A percentile compares a stretch with the other conserved stretches of the same genome.
phyloP scores from a whole-genome alignment of 306 rosid species.

The Cicer chorassanicum region DNA sequence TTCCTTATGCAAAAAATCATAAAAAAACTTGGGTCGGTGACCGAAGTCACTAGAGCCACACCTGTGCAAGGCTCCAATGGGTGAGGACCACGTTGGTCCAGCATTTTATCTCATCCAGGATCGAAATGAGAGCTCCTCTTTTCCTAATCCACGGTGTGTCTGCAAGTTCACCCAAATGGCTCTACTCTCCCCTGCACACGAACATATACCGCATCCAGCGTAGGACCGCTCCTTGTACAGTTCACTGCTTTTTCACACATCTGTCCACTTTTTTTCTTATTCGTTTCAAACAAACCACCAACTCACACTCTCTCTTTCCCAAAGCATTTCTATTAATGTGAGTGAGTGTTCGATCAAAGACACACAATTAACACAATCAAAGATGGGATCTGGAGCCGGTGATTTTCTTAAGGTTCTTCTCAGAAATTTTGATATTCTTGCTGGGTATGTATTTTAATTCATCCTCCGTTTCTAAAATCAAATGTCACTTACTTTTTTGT shows the following conservation, averaged over 20 bases:
- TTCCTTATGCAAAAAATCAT: neutral
- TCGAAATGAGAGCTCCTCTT: too few relatives aligned
- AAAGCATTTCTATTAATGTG: neutral
- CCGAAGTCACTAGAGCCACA: too few relatives aligned
- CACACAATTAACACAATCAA: constrained; percentile 23
- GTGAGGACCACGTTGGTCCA: too few relatives aligned
- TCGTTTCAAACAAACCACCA: neutral
- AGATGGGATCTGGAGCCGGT: constrained; percentile 90
- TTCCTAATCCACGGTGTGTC: too few relatives aligned
- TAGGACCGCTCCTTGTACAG: too few relatives aligned
- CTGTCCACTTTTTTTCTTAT: neutral
- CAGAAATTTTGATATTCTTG: constrained; percentile 85
- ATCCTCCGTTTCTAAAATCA: neutral
- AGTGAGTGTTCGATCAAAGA: neutral
- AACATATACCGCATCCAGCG: too few relatives aligned
- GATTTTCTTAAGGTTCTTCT: constrained; percentile 78
- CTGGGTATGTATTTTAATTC: constrained; percentile 63
- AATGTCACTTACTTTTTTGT: neutral
- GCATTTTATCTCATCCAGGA: too few relatives aligned
- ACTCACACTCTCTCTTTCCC: neutral
- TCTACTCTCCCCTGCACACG: too few relatives aligned
- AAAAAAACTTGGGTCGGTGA: too few relatives aligned
- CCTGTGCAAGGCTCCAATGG: too few relatives aligned
- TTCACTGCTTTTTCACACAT: neutral
- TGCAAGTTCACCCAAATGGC: too few relatives aligned